Base-by-base conservation (phyloP, 2,329 filamentous ascomycete species). In the Venturia oleaginea region DNA sequence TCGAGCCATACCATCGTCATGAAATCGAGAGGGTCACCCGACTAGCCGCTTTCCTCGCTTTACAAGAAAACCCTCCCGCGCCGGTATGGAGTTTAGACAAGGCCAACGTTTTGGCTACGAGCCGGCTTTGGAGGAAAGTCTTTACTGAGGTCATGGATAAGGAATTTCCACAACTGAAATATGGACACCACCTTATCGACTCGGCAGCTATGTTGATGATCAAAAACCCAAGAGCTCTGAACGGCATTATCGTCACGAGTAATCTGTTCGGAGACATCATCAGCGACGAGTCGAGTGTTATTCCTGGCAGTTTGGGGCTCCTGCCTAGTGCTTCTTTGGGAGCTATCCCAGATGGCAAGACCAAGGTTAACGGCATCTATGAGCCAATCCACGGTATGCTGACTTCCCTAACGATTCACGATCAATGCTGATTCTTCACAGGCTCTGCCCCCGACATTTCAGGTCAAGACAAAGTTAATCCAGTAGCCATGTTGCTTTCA, bases 241-340 rank as follows among this genome's bases (percentile, higher is more conserved):
- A 97, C 75, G 94, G 93, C 63, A 86, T 97, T 42, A 85, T 97
- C 59, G 87, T 97, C 68, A 96, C 92, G 15, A 92, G 88, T 81
- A 99, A 97, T 77, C 75, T 97, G 70, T 96, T 96, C 74, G 94
- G 93, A 67, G 93, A 97, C 76, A 97, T 97, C 74, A 92, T 99
- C 73, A 90, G 85, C 73, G 93, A 97, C 74, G 93, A 97, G 82
- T 92, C 93, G 4, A 92, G 89, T 71, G 92, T 96, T 61, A 97
- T 97, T 70, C 91, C 93, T 3, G 93, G 93, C 19, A 92, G 87
- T 71, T 85, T 97, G 70, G 93, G 94, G 37, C 80, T 97, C 68
- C 79, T 96, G 69, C 93, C 93, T 32, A 93, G 89, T 75, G 93
- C 93, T 15, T 94, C 89, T 76, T 79, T 97, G 74, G 89, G 87